Evolutionary conservation across 768 basidiomycete species (phyloP).

Genomic region (Royoungia palumana): DNA sequence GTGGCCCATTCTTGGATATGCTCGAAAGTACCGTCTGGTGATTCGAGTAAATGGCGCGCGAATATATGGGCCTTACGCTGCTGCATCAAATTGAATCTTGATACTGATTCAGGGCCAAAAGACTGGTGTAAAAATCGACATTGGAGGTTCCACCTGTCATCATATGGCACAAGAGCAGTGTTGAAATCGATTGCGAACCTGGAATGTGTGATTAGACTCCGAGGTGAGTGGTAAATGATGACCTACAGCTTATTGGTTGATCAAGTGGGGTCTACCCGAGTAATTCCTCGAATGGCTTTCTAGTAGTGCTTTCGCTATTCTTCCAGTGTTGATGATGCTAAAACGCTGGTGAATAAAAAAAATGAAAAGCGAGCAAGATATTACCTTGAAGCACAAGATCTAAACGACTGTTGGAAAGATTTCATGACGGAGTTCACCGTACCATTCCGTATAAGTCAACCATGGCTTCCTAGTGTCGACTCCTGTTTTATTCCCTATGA

Average conservation of each 20-base stretch:
- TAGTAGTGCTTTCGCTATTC: constrained; percentile 9
- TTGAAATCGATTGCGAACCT: constrained; percentile 20
- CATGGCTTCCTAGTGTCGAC: constrained; percentile 8
- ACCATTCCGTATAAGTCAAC: constrained; percentile 13
- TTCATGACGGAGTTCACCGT: constrained; percentile 1
- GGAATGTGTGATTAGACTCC: neutral
- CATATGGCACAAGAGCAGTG: constrained; percentile 14
- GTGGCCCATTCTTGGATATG: constrained; percentile 11
- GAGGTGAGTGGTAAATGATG: neutral
- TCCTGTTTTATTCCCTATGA: constrained; percentile 15
- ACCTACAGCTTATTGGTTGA: no score
- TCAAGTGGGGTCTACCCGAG: no score
- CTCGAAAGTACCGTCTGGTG: constrained; percentile 6
- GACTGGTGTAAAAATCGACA: constrained; percentile 20
- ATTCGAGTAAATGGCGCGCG: constrained; percentile 5
- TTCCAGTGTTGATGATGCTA: constrained; percentile 15
- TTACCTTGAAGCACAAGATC: constrained; percentile 5
- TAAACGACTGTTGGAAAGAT: neutral
- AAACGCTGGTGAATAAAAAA: constrained; percentile 12
- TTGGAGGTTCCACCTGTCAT: constrained; percentile 18
- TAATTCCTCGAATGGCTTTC: constrained; percentile 20
- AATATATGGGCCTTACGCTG: constrained; percentile 8
- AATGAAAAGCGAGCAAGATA: constrained; percentile 10
- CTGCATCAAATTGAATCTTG: constrained; percentile 17
- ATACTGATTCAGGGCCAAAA: constrained; percentile 7